A percentile compares a stretch with the other conserved stretches of the same genome.
Evolutionary conservation across 495 filamentous ascomycete genomes (phyloP).

Genomic region (Aspergillus bridgeri): DNA sequence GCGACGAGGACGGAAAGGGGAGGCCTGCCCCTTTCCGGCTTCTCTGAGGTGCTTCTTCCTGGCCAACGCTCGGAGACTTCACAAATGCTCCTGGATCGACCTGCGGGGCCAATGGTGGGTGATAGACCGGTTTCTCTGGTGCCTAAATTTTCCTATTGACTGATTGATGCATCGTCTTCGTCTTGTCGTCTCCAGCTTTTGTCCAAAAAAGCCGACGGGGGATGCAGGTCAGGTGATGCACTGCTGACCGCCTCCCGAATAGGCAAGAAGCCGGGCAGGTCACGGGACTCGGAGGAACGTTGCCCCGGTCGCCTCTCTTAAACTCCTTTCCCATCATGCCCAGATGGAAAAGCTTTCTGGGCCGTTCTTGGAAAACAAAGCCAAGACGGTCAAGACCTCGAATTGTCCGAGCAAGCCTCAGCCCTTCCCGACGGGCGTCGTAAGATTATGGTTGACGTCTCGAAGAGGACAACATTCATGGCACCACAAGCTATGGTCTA

Average conservation of each 20-base stretch:
- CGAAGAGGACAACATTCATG: no score
- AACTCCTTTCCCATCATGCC: no score
- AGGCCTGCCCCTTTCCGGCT: not conserved
- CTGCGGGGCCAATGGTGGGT: not conserved
- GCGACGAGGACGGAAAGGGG: not conserved
- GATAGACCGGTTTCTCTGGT: not conserved
- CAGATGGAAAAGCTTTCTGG: conserved; percentile 2
- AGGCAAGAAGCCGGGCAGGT: not conserved
- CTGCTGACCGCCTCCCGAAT: not conserved
- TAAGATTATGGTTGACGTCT: not conserved
- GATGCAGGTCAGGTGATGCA: not conserved
- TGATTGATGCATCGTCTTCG: not conserved
- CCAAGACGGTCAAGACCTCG: not conserved
- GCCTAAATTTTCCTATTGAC: not conserved
- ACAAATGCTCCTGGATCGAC: not conserved
- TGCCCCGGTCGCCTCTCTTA: no score
- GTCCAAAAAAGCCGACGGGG: no score
- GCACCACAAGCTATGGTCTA: no score
- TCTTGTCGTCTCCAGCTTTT: not conserved
- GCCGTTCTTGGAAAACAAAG: not conserved
- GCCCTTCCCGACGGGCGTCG: not conserved
- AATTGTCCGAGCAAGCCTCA: not conserved
- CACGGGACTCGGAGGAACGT: not conserved
- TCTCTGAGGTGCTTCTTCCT: not conserved
- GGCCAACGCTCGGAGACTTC: not conserved